Evolutionary conservation across 495 filamentous ascomycete genomes (phyloP).

Genomic region (Aspergillus incahuasiensis): DNA sequence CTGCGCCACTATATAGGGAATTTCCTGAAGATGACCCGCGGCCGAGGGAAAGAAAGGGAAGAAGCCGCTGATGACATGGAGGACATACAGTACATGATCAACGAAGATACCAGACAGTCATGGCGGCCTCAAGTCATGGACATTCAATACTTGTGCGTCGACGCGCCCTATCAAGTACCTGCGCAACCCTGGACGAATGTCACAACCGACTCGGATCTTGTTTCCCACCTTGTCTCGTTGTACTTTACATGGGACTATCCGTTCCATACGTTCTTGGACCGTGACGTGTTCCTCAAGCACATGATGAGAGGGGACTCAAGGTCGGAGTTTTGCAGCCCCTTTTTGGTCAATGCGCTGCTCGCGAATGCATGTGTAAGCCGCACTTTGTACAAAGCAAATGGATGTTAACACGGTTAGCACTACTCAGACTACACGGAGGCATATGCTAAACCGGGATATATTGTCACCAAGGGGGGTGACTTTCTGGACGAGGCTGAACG

Average conservation of each 20-base stretch:
- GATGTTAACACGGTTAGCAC: slow-evolving; percentile 22
- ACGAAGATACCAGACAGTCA: slow-evolving; percentile 31
- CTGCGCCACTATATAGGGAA: slow-evolving; percentile 34
- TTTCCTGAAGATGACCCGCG: slow-evolving; percentile 26
- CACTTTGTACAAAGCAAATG: not conserved
- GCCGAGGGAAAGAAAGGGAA: slow-evolving; percentile 9
- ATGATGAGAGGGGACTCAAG: slow-evolving; percentile 31
- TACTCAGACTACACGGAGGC: slow-evolving; percentile 45
- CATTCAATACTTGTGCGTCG: slow-evolving; percentile 41
- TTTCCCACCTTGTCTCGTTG: slow-evolving; percentile 48
- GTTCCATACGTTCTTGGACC: slow-evolving; percentile 45
- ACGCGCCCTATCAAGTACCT: slow-evolving; percentile 38
- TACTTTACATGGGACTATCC: slow-evolving; percentile 56
- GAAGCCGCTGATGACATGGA: slow-evolving; percentile 26
- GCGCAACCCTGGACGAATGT: slow-evolving; percentile 50
- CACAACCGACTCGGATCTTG: slow-evolving; percentile 45
- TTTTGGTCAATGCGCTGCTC: slow-evolving; percentile 52
- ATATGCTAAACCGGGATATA: slow-evolving; percentile 38
- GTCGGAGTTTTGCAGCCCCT: slow-evolving; percentile 46
- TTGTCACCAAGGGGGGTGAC: slow-evolving; percentile 38
- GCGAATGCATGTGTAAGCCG: slow-evolving; percentile 44
- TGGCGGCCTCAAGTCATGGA: slow-evolving; percentile 46
- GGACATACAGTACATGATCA: slow-evolving; percentile 27
- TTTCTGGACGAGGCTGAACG: slow-evolving; percentile 43
- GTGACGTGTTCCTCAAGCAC: slow-evolving; percentile 45